Evolutionary conservation across 345 rosid genomes (phyloP).

Genomic region (Eutrema japonicum): DNA sequence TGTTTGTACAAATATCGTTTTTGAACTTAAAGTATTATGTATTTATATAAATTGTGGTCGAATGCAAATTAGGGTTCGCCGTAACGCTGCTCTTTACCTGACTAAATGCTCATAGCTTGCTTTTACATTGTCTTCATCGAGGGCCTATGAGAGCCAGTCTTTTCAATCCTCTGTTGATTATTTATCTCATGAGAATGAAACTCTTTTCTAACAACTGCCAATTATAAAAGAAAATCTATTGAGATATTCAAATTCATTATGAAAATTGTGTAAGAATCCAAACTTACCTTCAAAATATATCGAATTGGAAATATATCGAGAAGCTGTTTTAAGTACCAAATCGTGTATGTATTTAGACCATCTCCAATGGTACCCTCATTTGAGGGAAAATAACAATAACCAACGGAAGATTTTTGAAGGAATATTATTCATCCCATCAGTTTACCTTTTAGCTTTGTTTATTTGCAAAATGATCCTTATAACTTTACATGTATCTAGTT

Average conservation of each 20-base stretch:
- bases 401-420: no score
- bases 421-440: no score
- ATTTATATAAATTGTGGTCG: slow-evolving; percentile 38
- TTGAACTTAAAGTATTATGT: slow-evolving; percentile 35
- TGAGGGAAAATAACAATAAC: no score
- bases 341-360: no score
- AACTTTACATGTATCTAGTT: no score
- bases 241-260: neutral
- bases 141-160: neutral
- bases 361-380: no score
- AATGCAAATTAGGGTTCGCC: slow-evolving; percentile 41
- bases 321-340: neutral
- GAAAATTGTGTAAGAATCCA: neutral
- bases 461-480: no score
- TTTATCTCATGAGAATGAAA: neutral
- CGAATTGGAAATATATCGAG: neutral
- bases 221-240: neutral
- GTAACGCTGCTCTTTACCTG: slow-evolving; percentile 21
- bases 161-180: neutral
- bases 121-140: neutral
- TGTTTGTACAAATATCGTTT: slow-evolving; percentile 47
- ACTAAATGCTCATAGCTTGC: slow-evolving; percentile 25
- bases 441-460: no score
- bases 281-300: neutral
- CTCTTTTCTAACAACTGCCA: neutral